phyloP scores from a whole-genome alignment of 1,139 yeast genomes.

The Diutina mesorugosa region DNA sequence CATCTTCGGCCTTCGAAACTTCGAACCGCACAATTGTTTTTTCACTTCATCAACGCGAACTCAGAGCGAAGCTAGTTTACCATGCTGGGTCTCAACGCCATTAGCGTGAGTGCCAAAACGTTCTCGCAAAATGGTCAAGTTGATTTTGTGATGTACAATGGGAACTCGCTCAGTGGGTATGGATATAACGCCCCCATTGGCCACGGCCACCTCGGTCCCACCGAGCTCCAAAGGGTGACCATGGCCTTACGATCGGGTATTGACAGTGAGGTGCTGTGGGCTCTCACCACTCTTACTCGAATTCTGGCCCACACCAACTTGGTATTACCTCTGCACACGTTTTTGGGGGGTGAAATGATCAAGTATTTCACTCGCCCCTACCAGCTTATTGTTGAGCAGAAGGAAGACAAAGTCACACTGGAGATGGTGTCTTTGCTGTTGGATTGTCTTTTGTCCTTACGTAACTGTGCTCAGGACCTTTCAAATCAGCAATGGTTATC shows the following conservation, averaged over 20 bases:
- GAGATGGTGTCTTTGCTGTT: conserved; percentile 31
- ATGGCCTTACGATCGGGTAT: conserved; percentile 55
- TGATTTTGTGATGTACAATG: conserved; percentile 3
- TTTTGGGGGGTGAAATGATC: conserved; percentile 38
- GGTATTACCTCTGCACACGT: conserved; percentile 34
- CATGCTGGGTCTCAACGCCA: background rate
- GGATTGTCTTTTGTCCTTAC: conserved; percentile 56
- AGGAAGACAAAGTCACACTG: conserved; percentile 13
- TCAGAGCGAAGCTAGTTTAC: background rate
- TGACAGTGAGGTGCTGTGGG: conserved; percentile 52
- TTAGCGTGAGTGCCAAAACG: background rate
- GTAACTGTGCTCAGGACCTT: conserved; percentile 76
- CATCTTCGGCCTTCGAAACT: background rate
- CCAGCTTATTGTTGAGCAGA: conserved; percentile 15
- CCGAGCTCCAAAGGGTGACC: conserved; percentile 42
- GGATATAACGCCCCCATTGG: conserved; percentile 17
- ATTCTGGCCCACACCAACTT: conserved; percentile 41
- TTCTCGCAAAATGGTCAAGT: conserved; percentile 1
- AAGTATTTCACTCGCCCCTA: conserved; percentile 24
- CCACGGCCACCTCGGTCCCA: conserved; percentile 40
- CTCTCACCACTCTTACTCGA: conserved; percentile 45
- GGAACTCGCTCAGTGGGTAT: conserved; percentile 4
- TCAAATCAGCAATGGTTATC: conserved; percentile 74
- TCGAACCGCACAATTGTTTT: background rate
- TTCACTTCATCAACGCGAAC: background rate